These are phyloP conservation scores for Circinella umbellata DNA, from an alignment of 371 early-diverging fungal species.

Conservation along the genomic window DNA sequence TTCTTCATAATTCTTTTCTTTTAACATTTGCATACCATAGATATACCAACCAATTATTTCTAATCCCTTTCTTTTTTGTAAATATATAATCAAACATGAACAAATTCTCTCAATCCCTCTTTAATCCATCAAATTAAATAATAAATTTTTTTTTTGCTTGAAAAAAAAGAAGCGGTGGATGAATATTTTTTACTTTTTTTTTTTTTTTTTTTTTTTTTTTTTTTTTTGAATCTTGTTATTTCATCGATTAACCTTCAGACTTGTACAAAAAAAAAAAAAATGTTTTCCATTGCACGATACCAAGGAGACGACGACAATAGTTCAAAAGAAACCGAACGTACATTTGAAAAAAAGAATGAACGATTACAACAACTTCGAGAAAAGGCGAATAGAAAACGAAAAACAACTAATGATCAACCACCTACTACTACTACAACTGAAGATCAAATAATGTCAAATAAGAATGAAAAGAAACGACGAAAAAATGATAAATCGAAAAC, in stretches of 20 bases:
- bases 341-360: conserved; percentile 21
- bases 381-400: conserved; percentile 21
- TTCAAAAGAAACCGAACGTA: conserved; percentile 12
- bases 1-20: background rate
- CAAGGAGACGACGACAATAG: conserved; percentile 18
- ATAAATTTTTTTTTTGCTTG: too few species aligned
- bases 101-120: background rate
- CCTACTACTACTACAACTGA: background rate
- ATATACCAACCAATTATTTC: background rate
- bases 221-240: background rate
- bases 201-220: background rate
- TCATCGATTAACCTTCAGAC: conserved; percentile 9
- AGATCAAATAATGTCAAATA: background rate
- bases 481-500: background rate
- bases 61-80: background rate
- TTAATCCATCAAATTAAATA: too few species aligned
- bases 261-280: background rate
- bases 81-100: background rate
- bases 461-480: conserved; percentile 16
- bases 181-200: conserved; percentile 3
- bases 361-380: conserved; percentile 15
- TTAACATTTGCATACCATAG: background rate
- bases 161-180: background rate
- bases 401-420: conserved; percentile 11
- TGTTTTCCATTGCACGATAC: conserved; percentile 28